A percentile compares a stretch with the other conserved stretches of the same genome.
phyloP scores from a whole-genome alignment of 2,329 filamentous ascomycete genomes.

The Lecanicillium sp. region DNA sequence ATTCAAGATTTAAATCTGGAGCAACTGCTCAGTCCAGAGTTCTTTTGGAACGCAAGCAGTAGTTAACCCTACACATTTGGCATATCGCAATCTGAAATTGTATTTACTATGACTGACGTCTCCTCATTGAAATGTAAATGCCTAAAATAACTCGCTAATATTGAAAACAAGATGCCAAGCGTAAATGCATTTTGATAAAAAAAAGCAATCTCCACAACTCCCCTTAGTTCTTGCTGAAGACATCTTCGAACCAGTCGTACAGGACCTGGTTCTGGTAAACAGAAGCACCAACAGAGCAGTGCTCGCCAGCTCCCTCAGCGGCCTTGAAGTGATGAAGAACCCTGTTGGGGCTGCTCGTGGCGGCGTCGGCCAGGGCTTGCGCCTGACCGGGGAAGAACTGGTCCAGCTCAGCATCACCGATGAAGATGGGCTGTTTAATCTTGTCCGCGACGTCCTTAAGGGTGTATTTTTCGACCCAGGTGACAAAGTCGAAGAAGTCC shows the following conservation, averaged over 20 bases:
- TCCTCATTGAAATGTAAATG: background rate
- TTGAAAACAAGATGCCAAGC: background rate
- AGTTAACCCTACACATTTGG: background rate
- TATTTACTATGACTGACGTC: background rate
- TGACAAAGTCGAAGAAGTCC: slow-evolving; percentile 20
- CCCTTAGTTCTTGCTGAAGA: background rate
- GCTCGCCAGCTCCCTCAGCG: slow-evolving; percentile 11
- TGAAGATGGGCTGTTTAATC: slow-evolving; percentile 20
- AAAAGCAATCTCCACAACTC: no score
- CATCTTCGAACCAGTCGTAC: slow-evolving; percentile 11
- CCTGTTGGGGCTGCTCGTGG: slow-evolving; percentile 6
- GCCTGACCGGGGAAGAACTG: slow-evolving; percentile 16
- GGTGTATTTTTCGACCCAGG: slow-evolving; percentile 15
- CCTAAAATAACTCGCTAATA: background rate
- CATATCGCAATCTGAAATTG: background rate
- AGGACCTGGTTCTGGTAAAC: slow-evolving; percentile 10
- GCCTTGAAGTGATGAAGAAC: slow-evolving; percentile 4
- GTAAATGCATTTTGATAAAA: no score
- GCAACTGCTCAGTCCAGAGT: slow-evolving; percentile 26
- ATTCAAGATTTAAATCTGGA: slow-evolving; percentile 39
- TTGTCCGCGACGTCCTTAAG: slow-evolving; percentile 17
- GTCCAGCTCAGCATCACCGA: slow-evolving; percentile 20
- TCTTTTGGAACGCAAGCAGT: slow-evolving; percentile 15
- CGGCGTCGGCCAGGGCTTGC: background rate
- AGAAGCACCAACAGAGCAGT: slow-evolving; percentile 10